These are phyloP conservation scores for Talaromyces verruculosus DNA, from an alignment of 2,329 filamentous ascomycete species.

Conservation along the genomic window DNA sequence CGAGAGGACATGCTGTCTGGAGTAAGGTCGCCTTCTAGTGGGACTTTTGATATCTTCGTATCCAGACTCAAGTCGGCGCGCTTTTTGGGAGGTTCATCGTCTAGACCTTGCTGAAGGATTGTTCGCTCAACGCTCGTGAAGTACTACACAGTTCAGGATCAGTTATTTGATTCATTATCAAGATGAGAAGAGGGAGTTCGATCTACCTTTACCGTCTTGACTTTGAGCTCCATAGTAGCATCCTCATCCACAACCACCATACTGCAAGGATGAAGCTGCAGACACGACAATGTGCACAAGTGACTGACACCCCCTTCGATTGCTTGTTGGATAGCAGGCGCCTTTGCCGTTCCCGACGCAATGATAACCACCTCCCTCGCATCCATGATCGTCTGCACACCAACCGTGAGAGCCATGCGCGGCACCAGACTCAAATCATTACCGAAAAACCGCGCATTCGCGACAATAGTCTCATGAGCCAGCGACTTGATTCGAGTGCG, in stretches of 20 bases:
- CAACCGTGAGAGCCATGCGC: constrained; percentile 21
- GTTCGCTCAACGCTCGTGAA: constrained; percentile 19
- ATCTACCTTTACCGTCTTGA: constrained; percentile 19
- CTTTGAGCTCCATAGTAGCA: constrained; percentile 18
- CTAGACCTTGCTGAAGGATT: neutral
- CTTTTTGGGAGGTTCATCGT: neutral
- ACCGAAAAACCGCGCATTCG: constrained; percentile 73
- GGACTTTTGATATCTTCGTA: constrained; percentile 3
- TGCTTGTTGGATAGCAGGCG: constrained; percentile 18
- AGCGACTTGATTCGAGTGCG: constrained; percentile 75
- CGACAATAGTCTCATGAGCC: constrained; percentile 74
- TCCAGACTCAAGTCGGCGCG: neutral
- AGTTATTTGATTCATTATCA: constrained; percentile 3
- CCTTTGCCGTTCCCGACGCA: constrained; percentile 16
- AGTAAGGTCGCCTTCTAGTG: constrained; percentile 12
- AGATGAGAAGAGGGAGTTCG: neutral
- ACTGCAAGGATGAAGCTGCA: constrained; percentile 21
- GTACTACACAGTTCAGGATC: constrained; percentile 7
- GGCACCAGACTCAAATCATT: constrained; percentile 49
- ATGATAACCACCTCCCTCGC: constrained; percentile 16
- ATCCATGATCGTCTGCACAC: constrained; percentile 22
- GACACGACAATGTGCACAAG: constrained; percentile 18
- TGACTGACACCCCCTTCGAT: constrained; percentile 18
- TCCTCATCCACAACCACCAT: constrained; percentile 20
- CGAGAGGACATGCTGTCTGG: constrained; percentile 22